Evolutionary conservation across 2,329 filamentous ascomycete species (phyloP).

Genomic region (Penicillium sp.): DNA sequence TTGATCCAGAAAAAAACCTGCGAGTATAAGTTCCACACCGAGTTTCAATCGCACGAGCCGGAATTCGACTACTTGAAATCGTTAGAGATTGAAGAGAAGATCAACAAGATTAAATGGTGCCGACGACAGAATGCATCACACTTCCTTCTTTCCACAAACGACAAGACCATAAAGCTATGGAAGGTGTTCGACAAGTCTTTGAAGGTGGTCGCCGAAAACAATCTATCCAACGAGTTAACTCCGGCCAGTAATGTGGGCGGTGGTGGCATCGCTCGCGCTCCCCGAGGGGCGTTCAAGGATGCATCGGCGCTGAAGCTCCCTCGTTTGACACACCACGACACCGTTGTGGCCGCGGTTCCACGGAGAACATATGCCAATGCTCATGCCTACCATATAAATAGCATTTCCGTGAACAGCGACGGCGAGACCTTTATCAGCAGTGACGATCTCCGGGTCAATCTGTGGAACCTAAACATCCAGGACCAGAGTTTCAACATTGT

Average conservation of each 20-base stretch:
- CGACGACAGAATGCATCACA: conserved; percentile 96
- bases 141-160: conserved; percentile 95
- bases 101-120: conserved; percentile 99
- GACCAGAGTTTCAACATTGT: conserved; percentile 99
- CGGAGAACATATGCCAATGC: conserved; percentile 96
- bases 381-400: conserved; percentile 99
- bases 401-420: conserved; percentile 99
- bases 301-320: conserved; percentile 84
- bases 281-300: conserved; percentile 69
- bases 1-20: conserved; percentile 87
- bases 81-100: conserved; percentile 99
- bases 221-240: conserved; percentile 88
- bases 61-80: conserved; percentile 99
- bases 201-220: conserved; percentile 98
- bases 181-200: conserved; percentile 99
- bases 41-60: conserved; percentile 98
- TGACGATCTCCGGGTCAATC: conserved; percentile 92
- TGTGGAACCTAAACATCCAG: conserved; percentile 99
- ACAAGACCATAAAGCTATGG: conserved; percentile 99
- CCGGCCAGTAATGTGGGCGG: conserved; percentile 58
- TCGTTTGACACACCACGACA: conserved; percentile 94
- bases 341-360: conserved; percentile 92
- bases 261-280: conserved; percentile 66
- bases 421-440: conserved; percentile 99
- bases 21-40: conserved; percentile 99